phyloP scores from a whole-genome alignment of 2,329 filamentous ascomycete species.

The Neophaeococcomyces aloes region DNA sequence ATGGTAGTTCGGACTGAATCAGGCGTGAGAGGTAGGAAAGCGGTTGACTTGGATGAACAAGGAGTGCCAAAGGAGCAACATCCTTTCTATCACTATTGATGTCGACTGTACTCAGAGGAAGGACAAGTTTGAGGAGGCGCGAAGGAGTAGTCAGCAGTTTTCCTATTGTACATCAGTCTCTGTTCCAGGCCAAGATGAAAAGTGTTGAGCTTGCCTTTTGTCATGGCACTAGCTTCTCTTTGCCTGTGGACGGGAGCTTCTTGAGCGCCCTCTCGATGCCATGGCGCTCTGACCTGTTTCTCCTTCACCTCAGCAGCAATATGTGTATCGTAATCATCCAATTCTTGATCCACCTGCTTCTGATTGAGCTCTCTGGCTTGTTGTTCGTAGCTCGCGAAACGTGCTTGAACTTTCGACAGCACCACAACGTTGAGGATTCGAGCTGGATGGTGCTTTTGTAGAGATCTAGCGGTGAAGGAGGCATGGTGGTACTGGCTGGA shows the following conservation, averaged over 20 bases:
- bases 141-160: conserved; percentile 73
- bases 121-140: conserved; percentile 66
- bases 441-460: neutral
- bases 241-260: conserved; percentile 44
- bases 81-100: conserved; percentile 52
- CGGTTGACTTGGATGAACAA: conserved; percentile 82
- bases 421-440: neutral
- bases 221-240: conserved; percentile 49
- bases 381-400: conserved; percentile 5
- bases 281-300: conserved; percentile 50
- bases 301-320: conserved; percentile 33
- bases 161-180: conserved; percentile 35
- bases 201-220: conserved; percentile 43
- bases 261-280: conserved; percentile 54
- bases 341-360: conserved; percentile 18
- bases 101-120: conserved; percentile 58
- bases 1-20: conserved; percentile 76
- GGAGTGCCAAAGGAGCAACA: conserved; percentile 73
- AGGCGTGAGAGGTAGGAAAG: conserved; percentile 81
- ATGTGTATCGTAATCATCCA: conserved; percentile 17
- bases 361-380: conserved; percentile 20
- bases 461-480: neutral
- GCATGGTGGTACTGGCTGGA: neutral
- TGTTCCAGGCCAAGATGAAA: neutral
- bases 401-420: neutral